Evolutionary conservation across 441 rosid species (phyloP), one percentile per base, ranked within the genome.

Genomic region (Populus hybrid): DNA sequence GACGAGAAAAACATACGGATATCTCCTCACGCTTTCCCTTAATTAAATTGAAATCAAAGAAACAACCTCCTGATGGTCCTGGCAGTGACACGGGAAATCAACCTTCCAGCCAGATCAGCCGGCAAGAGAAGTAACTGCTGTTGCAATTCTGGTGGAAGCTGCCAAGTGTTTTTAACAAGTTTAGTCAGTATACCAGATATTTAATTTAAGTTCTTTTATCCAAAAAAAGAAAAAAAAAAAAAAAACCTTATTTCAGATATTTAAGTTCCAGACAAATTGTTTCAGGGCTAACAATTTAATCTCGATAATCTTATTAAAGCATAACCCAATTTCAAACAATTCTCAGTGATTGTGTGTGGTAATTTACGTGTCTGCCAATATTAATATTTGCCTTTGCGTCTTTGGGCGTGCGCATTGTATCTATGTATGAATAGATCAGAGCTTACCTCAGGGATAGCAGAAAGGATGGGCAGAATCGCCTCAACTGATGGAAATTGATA

Each of bases 101-200:
- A 82, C 84, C 93, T 90, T 83, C 91, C 87, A 38, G 84, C 88
- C 76, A 95, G 82, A 84, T 95, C 97, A 56, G 85, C 86, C 26
- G 99, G 99, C 81, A 95, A 78, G 80, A 82, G 88, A 82, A 94
- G 86, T 74, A 95, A 80, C 84, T 82, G 88, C 84, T 86, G 98
- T 69, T 94, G 97, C 79, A 87, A 61, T 86, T 94, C 98, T 68
- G 87, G 93, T 9, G 93, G 93, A 81, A 94, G 95, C 99, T 95
- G 89, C 81, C 14, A 42, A 40, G 50, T 59, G 75, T 66, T 45
- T 21, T 71, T 68, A 73, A 53, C 26, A 38, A 68, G 2, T n/a
- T 4, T 24, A 64, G 23, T 74, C 73, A 80, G 79, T 1, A 20
- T 72, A 29, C 21, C 16, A 16, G 61, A 16, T 53, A 53, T 53